Conservation (phyloP, 345 rosid species). For the Citrus inodora region DNA sequence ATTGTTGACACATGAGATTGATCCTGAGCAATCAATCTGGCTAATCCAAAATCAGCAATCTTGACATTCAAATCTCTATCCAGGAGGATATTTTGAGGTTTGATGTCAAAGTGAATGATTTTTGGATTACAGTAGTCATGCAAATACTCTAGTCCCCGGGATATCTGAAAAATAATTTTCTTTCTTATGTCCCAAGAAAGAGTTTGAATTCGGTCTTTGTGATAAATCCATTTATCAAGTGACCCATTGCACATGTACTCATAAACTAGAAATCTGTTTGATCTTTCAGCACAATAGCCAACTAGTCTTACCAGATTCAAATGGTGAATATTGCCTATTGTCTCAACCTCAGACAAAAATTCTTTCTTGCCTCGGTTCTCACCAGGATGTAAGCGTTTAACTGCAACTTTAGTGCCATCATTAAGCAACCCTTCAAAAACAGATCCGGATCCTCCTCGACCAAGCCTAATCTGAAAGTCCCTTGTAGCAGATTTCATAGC, state of each 20-base stretch:
- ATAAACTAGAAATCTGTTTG: conserved; percentile 15
- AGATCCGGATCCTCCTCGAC: conserved; percentile 22
- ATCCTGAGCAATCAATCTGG: not conserved
- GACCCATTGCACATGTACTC: conserved; percentile 21
- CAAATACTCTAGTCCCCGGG: conserved; percentile 20
- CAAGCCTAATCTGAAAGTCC: conserved; percentile 11
- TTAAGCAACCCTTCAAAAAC: conserved; percentile 16
- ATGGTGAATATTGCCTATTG: conserved; percentile 28
- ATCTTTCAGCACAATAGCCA: conserved; percentile 23
- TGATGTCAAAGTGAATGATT: conserved; percentile 15
- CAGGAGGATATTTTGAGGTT: conserved; percentile 19
- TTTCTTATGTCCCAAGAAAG: conserved; percentile 18
- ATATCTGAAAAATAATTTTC: conserved; percentile 21
- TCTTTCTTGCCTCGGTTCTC: conserved; percentile 14
- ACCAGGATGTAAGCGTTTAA: conserved; percentile 10
- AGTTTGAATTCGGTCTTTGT: not conserved
- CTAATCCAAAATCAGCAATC: conserved; percentile 12
- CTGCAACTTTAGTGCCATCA: conserved; percentile 16
- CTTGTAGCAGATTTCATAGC: conserved; percentile 1
- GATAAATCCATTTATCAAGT: conserved; percentile 23
- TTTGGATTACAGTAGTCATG: conserved; percentile 16
- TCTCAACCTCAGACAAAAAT: conserved; percentile 23
- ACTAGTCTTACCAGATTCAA: conserved; percentile 17
- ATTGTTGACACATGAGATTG: conserved; percentile 1
- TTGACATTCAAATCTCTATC: conserved; percentile 10